These are phyloP conservation scores for Paramecium caudatum DNA, from an alignment of 73 alveolate genomes.

Conservation along the genomic window DNA sequence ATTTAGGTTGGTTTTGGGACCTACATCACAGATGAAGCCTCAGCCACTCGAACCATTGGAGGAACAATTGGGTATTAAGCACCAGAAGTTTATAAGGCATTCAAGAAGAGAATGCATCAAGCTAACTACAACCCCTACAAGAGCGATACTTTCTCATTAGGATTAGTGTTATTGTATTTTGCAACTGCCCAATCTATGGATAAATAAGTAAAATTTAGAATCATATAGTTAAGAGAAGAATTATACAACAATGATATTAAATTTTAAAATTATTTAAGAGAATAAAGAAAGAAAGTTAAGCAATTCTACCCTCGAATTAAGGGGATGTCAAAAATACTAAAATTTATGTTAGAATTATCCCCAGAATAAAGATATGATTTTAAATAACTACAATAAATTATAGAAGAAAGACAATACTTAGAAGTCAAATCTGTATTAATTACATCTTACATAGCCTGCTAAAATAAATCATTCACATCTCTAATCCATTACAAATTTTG, in stretches of 20 bases:
- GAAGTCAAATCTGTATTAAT: conserved; percentile 27
- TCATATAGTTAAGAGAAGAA: conserved; percentile 33
- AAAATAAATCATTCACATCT: conserved; percentile 3
- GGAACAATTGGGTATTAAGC: conserved; percentile 48
- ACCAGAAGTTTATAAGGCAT: conserved; percentile 50
- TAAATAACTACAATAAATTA: not conserved
- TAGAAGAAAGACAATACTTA: conserved; percentile 11
- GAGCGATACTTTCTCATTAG: conserved; percentile 55
- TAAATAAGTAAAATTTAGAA: not conserved
- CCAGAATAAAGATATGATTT: conserved; percentile 8
- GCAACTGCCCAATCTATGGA: not conserved
- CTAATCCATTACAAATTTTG: not conserved
- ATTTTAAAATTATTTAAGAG: not conserved
- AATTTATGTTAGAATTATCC: conserved; percentile 26
- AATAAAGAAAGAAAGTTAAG: conserved; percentile 13
- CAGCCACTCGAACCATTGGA: conserved; percentile 35
- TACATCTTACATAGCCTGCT: conserved; percentile 17
- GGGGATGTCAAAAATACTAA: conserved; percentile 34
- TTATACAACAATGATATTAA: not conserved
- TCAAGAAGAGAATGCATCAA: not conserved
- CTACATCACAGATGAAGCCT: not conserved
- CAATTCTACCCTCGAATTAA: not conserved
- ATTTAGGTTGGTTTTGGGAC: conserved; percentile 59
- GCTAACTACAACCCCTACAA: conserved; percentile 60
- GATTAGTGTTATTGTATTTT: conserved; percentile 35